A percentile compares a stretch with the other conserved stretches of the same genome.
These are phyloP conservation scores for Leptographium flavum DNA, from an alignment of 2,329 filamentous ascomycete species.

Conservation along the genomic window DNA sequence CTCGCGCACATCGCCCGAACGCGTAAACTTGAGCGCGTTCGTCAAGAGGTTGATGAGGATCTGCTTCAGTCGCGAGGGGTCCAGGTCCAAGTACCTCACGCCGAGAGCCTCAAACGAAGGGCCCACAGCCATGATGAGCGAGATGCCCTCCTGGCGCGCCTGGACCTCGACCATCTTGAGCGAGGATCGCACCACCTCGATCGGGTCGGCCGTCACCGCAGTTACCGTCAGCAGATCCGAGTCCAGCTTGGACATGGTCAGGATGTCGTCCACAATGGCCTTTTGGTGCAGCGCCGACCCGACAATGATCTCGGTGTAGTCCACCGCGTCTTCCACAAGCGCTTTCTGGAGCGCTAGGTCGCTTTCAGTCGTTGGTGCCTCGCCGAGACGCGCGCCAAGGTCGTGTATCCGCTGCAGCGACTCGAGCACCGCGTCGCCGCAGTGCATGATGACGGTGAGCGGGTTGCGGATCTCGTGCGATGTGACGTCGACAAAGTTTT, in stretches of 20 bases:
- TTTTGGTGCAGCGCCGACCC: constrained; percentile 72
- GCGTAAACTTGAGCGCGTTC: constrained; percentile 74
- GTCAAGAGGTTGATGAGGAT: constrained; percentile 69
- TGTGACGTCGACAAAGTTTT: constrained; percentile 69
- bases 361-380: background rate
- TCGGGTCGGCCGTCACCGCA: constrained; percentile 53
- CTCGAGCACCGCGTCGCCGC: constrained; percentile 53
- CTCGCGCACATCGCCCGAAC: constrained; percentile 41
- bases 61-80: constrained; percentile 62
- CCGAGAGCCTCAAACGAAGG: constrained; percentile 39
- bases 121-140: constrained; percentile 49
- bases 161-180: constrained; percentile 71
- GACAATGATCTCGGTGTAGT: constrained; percentile 64
- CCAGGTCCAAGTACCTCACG: constrained; percentile 53
- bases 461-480: constrained; percentile 64
- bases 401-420: constrained; percentile 30
- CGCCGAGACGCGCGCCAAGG: background rate
- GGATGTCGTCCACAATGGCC: constrained; percentile 60
- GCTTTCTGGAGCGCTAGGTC: constrained; percentile 18
- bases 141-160: constrained; percentile 52
- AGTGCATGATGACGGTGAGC: constrained; percentile 58
- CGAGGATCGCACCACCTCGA: constrained; percentile 50
- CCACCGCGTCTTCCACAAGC: constrained; percentile 46
- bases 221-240: constrained; percentile 60
- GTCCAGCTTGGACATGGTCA: constrained; percentile 63